Base-by-base conservation (phyloP, 805 yeast genomes). In the Barnettozyma sucrosica region DNA sequence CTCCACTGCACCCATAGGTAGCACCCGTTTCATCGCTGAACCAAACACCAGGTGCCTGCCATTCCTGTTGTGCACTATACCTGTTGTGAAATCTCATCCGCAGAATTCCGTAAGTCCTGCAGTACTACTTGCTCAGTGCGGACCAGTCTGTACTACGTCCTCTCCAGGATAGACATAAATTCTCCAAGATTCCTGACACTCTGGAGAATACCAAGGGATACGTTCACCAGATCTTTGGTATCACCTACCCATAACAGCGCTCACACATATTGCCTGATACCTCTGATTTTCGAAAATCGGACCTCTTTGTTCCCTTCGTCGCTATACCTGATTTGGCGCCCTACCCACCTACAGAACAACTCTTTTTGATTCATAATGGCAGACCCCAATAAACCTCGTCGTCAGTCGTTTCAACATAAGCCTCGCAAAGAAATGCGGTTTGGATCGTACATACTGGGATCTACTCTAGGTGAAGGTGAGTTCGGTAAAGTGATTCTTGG, bases 401-500 rank as follows among this genome's bases (percentile, higher is more conserved):
- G 63, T 16, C 62, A 58, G 47, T 57, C 62, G 44, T 58, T 61
- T 43, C 55, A 50, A 18, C 66, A 62, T 49, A 59, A 74, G 32
- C 57, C 68, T 3, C 80, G 77, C 52, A 72, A 85, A 53, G 89
- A 85, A 61, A 83, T 85, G 19, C 76, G 95, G 36, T 90, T 93
- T 63, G 99, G 99, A 23, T 81, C 87, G 13, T 93, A 90, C 61
- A 79, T 87, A 20, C 74, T 93, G 7, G 99, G 98, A 3, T 83
- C 95, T 13, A 92, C 99, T 0, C 70, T 93, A 13, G 99, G 99
- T 30, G 97, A 93, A 68, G 99, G 99, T 43, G 99, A 93, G 63
- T 93, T 93, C 66, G 99, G 99, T 50, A 92, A 93, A 66, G 99
- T 93, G 49, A 93, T 92, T 64, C 72, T 93, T 20, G 98, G 97